A percentile compares a stretch with the other conserved stretches of the same genome.
Conservation (phyloP, 192 early-diverging fungal genomes). For the Coemansia sp. region DNA sequence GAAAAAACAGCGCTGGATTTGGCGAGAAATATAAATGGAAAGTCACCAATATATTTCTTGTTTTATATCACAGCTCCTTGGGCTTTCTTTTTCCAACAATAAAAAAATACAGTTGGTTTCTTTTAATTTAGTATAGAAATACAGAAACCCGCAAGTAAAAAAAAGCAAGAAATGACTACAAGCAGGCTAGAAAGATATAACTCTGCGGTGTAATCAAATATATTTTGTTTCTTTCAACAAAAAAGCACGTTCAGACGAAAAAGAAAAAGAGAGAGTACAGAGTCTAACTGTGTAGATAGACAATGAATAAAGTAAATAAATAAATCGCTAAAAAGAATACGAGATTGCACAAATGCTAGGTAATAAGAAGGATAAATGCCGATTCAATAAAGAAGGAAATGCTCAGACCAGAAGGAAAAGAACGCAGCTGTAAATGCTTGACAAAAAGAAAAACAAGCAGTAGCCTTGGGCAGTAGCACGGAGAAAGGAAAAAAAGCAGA, state of each 20-base stretch:
- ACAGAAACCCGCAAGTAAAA: too few species aligned
- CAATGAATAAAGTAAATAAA: conserved; percentile 3
- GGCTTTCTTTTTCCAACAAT: not conserved
- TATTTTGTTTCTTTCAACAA: not conserved
- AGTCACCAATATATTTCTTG: not conserved
- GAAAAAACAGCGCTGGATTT: not conserved
- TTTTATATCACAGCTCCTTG: not conserved
- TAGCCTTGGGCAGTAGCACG: conserved; percentile 1
- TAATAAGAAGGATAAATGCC: conserved; percentile 7
- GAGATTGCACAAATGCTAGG: conserved; percentile 4
- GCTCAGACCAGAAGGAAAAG: conserved; percentile 6
- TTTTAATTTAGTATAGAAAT: not conserved
- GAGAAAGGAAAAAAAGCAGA: conserved; percentile 1
- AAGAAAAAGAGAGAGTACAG: not conserved
- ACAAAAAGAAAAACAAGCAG: conserved; percentile 3
- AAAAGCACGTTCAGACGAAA: not conserved
- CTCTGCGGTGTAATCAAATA: not conserved
- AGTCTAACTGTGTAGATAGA: too few species aligned
- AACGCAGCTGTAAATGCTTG: not conserved
- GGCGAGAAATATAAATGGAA: not conserved
- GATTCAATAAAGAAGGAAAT: conserved; percentile 1
- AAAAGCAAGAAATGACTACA: not conserved
- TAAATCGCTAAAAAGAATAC: not conserved
- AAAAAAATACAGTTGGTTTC: not conserved
- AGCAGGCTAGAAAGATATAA: not conserved